Conservation (phyloP, 2,329 filamentous ascomycete species). For the Colletotrichum melonis region DNA sequence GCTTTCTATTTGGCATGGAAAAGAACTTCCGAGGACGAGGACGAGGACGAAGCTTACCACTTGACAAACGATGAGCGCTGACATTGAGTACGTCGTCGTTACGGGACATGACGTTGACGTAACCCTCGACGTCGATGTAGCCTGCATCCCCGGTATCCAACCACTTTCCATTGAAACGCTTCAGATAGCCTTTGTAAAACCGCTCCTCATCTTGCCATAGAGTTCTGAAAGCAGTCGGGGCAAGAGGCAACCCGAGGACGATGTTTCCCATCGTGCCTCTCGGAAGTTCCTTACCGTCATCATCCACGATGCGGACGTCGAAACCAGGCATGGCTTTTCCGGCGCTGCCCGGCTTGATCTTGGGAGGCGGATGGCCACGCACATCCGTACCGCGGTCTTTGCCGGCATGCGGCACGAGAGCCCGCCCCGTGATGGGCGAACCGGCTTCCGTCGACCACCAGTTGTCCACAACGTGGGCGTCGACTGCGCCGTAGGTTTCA, state of each 20-base stretch:
- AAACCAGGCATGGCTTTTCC: constrained; percentile 94
- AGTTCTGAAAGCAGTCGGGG: constrained; percentile 86
- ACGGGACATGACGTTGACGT: constrained; percentile 73
- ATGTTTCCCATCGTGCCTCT: constrained; percentile 89
- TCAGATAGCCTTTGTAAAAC: constrained; percentile 87
- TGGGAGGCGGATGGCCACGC: constrained; percentile 55
- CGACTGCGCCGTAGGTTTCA: constrained; percentile 70
- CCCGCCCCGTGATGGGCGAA: constrained; percentile 68
- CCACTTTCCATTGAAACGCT: constrained; percentile 84
- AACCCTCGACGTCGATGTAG: constrained; percentile 81
- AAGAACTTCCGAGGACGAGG: neutral
- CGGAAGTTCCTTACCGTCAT: constrained; percentile 78
- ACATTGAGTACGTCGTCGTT: constrained; percentile 94
- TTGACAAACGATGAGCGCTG: constrained; percentile 91
- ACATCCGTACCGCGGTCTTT: constrained; percentile 59
- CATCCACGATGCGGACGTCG: constrained; percentile 86
- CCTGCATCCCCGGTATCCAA: constrained; percentile 93
- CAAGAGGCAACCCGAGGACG: constrained; percentile 83
- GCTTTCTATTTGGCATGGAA: neutral
- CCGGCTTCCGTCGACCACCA: constrained; percentile 72
- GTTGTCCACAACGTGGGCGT: constrained; percentile 69
- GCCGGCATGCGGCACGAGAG: constrained; percentile 68
- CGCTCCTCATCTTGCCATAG: constrained; percentile 88
- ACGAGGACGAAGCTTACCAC: constrained; percentile 64
- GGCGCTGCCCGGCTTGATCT: constrained; percentile 85